phyloP scores from a whole-genome alignment of 441 rosid genomes.

The Eruca vesicaria region DNA sequence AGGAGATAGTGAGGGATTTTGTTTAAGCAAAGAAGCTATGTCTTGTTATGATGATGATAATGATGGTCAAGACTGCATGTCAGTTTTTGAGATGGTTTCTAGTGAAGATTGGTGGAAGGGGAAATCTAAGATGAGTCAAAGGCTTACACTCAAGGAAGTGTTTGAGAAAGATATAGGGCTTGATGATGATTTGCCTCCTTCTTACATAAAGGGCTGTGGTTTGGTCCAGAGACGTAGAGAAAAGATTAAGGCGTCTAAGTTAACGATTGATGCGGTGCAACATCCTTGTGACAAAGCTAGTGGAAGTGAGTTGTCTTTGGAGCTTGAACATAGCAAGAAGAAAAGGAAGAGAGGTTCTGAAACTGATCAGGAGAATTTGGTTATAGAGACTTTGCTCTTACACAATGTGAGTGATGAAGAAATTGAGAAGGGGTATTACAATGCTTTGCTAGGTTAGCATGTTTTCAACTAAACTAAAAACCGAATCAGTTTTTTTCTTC shows the following conservation, averaged over 20 bases:
- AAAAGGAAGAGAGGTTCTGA: constrained; percentile 41
- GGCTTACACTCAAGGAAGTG: constrained; percentile 56
- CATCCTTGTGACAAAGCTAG: constrained; percentile 32
- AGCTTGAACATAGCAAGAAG: constrained; percentile 37
- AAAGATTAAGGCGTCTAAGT: constrained; percentile 73
- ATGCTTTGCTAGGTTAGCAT: constrained; percentile 60
- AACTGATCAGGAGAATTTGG: constrained; percentile 80
- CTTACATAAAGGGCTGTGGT: constrained; percentile 55
- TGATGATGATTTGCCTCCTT: constrained; percentile 59
- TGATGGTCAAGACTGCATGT: constrained; percentile 13
- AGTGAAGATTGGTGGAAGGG: constrained; percentile 83
- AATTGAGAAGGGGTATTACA: constrained; percentile 85
- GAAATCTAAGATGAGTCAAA: constrained; percentile 67
- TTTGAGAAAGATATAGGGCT: constrained; percentile 73
- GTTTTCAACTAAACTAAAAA: constrained; percentile 51
- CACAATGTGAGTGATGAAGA: constrained; percentile 76
- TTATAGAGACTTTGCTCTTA: constrained; percentile 76
- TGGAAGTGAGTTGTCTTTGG: constrained; percentile 1
- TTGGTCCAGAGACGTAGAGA: constrained; percentile 52
- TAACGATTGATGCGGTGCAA: constrained; percentile 52
- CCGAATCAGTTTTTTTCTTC: neutral
- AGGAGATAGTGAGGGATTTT: constrained; percentile 47
- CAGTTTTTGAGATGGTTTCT: constrained; percentile 26
- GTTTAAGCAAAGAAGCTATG: constrained; percentile 47
- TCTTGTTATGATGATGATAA: constrained; percentile 23